Evolutionary conservation across 805 yeast species (phyloP), one percentile per base, ranked within the genome.

Genomic region (Myxozyma melibiosi): DNA sequence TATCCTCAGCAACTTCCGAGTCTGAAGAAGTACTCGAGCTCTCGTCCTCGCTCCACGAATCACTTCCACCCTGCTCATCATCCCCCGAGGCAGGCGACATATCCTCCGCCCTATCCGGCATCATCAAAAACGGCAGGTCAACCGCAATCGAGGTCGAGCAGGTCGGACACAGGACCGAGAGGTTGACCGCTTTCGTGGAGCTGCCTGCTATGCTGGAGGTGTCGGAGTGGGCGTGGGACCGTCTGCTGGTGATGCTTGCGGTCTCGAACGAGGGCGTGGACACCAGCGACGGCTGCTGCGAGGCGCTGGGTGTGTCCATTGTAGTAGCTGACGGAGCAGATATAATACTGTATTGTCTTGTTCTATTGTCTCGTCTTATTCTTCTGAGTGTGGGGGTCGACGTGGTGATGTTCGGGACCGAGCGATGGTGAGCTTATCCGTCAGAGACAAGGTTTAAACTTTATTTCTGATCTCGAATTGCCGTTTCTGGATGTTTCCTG

Each of bases 81-180:
- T 41, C 42, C 13, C n/a, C 11, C n/a, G 55, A 42, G 8, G 20
- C 35, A 9, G 18, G 47, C 25, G 35, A 42, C 7, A 34, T 31
- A 16, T 35, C 53, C 49, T 51, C 51, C 25, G 35, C 43, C 7
- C 40, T 31, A 16, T 35, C 53, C 49, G 54, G 38, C 20, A 50
- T 28, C 53, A 48, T 37, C 44, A 56, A 34, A 43, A 57, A 57
- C n/a, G 59, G 62, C 24, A 55, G 38, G 28, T 58, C 61, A 38
- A 58, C 47, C 14, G 57, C 53, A 27, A 58, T 50, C 4, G 57
- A 35, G n/a, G 62, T 51, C 16, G 61, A 50, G 28, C 62, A 58
- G 1, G 53, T 11, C 18, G 62, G 62, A 39, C 62, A 58, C 8
- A 51, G 40, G 5, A 58, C 57, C 31, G 62, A 55, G 35, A 58